Evolutionary conservation across 176 grass and related monocot genomes (phyloP), one percentile per base, ranked within the genome.

Genomic region (Aegilops bicornis): DNA sequence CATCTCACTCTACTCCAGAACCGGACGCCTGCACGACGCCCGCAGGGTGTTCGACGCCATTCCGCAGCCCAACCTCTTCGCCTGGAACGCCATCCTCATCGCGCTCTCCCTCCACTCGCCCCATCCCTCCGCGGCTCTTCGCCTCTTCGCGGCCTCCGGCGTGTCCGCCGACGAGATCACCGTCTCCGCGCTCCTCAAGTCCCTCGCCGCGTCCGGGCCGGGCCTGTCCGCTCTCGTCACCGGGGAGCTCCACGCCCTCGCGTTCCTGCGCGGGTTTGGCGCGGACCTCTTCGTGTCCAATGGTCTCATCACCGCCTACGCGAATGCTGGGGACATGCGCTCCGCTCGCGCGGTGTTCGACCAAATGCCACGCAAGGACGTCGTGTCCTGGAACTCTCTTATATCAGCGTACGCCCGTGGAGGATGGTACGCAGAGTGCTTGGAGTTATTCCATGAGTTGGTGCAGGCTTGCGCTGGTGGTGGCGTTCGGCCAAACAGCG

Each of bases 1-100:
- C 60, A 87, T 95, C 80, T 89, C 88, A 15, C 86, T 95, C 16
- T 95, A 91, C 88, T 92, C 93, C 64, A 87, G 93, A 48, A 60
- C 68, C 31, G 80, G 36, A 31, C 83, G 63, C 48, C 80, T 91
- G 23, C 63, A 25, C 66, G 91, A 91, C 59, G 93, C 93, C 63
- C 84, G 80, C 77, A 83, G 82, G 71, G 61, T 91, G 89, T 95
- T 95, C 88, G 88, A 92, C 88, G 78, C 84, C 42, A 85, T 95
- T 31, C 88, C 86, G 3, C 42, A 25, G 48, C 89, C 84, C 56
- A 95, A 52, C 77, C 59, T 95, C 77, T 95, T 95, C 73, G 65
- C 91, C 65, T 95, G 93, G 90, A 95, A 95, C 81, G 86, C 90
- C 64, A 84, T 95, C 76, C 88, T 95, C 86, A 88, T 95, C 40